phyloP scores from a whole-genome alignment of 2,329 filamentous ascomycete species.

The Nakataea oryzae region DNA sequence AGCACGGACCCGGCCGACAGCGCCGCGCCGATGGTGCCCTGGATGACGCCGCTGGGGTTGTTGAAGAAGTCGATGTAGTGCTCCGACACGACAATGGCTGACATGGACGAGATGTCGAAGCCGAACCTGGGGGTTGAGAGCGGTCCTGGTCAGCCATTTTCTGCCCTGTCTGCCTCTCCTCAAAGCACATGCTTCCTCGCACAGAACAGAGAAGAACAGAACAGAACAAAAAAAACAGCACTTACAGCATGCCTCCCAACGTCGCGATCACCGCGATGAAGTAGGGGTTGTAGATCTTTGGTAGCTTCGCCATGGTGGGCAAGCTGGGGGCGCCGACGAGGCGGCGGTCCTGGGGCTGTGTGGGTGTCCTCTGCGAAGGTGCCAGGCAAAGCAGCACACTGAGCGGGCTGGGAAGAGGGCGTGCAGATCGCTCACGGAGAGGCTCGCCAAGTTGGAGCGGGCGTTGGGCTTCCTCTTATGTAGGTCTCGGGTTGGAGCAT shows the following conservation, averaged over 20 bases:
- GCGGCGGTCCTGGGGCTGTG: background rate
- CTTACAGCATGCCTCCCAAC: conserved; percentile 35
- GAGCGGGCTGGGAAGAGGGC: too few species aligned
- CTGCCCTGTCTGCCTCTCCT: background rate
- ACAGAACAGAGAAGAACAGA: conserved; percentile 3
- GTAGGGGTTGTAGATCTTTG: conserved; percentile 43
- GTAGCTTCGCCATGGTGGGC: conserved; percentile 18
- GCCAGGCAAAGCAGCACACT: background rate
- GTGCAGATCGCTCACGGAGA: background rate
- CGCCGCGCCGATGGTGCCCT: conserved; percentile 41
- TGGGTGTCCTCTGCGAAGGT: background rate
- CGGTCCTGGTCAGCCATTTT: background rate
- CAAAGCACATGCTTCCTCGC: background rate
- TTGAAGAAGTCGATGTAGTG: conserved; percentile 43
- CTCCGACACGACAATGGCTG: conserved; percentile 40
- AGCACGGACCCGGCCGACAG: conserved; percentile 41
- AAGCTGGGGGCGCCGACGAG: background rate
- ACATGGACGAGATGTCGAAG: conserved; percentile 49
- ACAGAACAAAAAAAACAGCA: conserved; percentile 1
- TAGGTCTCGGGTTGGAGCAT: background rate
- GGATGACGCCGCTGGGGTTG: conserved; percentile 30
- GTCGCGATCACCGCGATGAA: conserved; percentile 41
- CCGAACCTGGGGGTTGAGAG: conserved; percentile 24
- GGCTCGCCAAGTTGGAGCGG: background rate
- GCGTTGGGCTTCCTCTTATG: background rate